Base-by-base conservation (phyloP, 202 grass and related monocot genomes). In the Elaeis oleifera region DNA sequence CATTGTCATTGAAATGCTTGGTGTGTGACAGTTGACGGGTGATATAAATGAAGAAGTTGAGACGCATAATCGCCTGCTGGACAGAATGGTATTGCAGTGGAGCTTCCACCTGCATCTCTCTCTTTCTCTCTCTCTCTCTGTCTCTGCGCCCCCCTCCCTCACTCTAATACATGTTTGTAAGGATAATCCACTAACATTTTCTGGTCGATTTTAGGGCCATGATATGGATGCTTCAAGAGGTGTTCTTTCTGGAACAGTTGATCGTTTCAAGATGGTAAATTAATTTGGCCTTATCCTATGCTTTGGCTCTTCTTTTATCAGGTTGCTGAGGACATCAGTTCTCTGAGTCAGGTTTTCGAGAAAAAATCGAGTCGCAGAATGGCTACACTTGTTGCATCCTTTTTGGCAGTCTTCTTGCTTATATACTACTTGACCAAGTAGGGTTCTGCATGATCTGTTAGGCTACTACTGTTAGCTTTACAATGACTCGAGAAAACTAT, bases 171-270 rank as follows among this genome's bases (percentile, higher is more conserved):
- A 3, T 44, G 36, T 44, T 44, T 4, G 28, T 31, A 44, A 44
- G 0, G 8, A 13, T 44, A 44, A 9, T 13, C 36, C 13, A 44
- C 36, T 14, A 44, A 44, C 11, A 44, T 44, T 14, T 44, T 44
- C 1, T 44, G 36, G 36, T 14, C 36, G 15, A 3, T 22, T 72
- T 75, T 61, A 99, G 94, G 94, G 94, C 17, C 86, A 86, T 81
- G 82, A 92, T 67, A 97, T 99, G 94, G 94, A 99, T 80, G 5
- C 94, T 18, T 99, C 94, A 36, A 89, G 94, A 71, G 88, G 94
- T 50, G 79, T 89, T 68, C 94, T 99, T 64, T 89, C 88, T 72
- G 94, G 94, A 82, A 92, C 94, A 15, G 82, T 99, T 39, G 88
- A 85, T 67, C 85, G 84, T 79, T 97, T 97, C 75, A 97, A 96